A percentile compares a stretch with the other conserved stretches of the same genome.
Evolutionary conservation across 2,329 filamentous ascomycete genomes (phyloP).

Genomic region (Xylariaceae sp.): DNA sequence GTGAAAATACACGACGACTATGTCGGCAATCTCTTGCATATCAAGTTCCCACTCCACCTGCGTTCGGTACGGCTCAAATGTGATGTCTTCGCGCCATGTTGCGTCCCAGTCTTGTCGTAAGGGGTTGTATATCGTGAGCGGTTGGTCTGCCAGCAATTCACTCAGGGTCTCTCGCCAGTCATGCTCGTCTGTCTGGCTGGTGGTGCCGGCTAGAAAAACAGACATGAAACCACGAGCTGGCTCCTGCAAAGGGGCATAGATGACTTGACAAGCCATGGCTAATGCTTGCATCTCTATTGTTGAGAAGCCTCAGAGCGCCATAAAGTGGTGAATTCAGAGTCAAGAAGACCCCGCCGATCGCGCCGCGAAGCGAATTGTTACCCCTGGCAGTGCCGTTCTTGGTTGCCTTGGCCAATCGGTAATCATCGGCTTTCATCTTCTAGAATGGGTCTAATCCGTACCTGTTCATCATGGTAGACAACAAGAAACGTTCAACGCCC

Average conservation of each 20-base stretch:
- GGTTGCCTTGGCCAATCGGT: not conserved
- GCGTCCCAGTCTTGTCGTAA: constrained; percentile 52
- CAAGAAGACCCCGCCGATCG: not conserved
- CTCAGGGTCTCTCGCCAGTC: constrained; percentile 50
- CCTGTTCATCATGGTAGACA: not conserved
- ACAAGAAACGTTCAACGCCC: not conserved
- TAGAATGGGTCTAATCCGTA: not conserved
- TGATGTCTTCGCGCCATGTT: constrained; percentile 46
- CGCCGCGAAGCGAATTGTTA: not conserved
- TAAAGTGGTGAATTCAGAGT: not conserved
- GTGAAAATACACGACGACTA: constrained; percentile 55
- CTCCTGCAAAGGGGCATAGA: constrained; percentile 29
- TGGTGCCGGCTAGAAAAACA: constrained; percentile 57
- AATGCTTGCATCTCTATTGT: not conserved
- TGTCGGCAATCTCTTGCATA: constrained; percentile 46
- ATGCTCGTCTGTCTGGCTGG: constrained; percentile 36
- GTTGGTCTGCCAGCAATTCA: constrained; percentile 37
- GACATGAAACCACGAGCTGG: constrained; percentile 25
- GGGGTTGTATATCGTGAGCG: constrained; percentile 54
- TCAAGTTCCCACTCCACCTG: constrained; percentile 57
- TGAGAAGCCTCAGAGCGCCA: not conserved
- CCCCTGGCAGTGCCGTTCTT: not conserved
- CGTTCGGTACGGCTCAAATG: constrained; percentile 41
- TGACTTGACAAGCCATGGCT: constrained; percentile 24
- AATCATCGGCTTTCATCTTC: not conserved